Evolutionary conservation across 1,284 basidiomycete species (phyloP), one percentile per base, ranked within the genome.

Genomic region (Irpex sp.): DNA sequence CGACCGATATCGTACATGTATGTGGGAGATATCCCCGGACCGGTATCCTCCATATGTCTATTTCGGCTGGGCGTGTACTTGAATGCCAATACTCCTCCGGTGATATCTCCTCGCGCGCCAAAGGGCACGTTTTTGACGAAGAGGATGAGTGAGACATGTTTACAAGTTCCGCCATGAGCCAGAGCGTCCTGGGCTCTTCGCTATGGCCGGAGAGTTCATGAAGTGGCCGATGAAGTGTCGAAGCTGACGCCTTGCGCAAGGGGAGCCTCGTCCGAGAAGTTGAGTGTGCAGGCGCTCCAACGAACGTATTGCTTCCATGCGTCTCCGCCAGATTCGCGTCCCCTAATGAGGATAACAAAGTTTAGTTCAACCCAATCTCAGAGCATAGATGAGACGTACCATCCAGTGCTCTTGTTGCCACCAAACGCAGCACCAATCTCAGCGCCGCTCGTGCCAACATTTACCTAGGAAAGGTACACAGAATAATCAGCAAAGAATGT

Each of bases 241-340:
- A 97, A 98, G 68, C 83, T 87, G 64, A 98, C 94, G 5, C 95
- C 95, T 77, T 98, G 95, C 0, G 95, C 95, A 31, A 98, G 80
- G 8, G 93, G 94, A 56, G 94, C 89, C 70, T 88, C 84, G 72
- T 93, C 85, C 36, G 92, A 94, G 78, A 93, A 98, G 78, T 98
- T 98, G 75, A 98, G 82, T 5, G 95, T 98, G 74, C 93, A 95
- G 50, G 92, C 87, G 72, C 90, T 90, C 91, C 92, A 93, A 63
- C 92, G 86, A 51, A 92, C 89, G 66, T 93, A 94, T 73, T 97
- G 93, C 76, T 96, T 96, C 95, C 95, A 98, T 26, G 95, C 92
- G 76, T 98, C 95, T 55, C 95, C 95, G 39, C 95, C 95, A 13
- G 93, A 95, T 78, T 98, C 95, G 61, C 95, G 86, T n/a, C 96